These are phyloP conservation scores for Trichoderma virens DNA, from an alignment of 495 filamentous ascomycete genomes.

Conservation along the genomic window DNA sequence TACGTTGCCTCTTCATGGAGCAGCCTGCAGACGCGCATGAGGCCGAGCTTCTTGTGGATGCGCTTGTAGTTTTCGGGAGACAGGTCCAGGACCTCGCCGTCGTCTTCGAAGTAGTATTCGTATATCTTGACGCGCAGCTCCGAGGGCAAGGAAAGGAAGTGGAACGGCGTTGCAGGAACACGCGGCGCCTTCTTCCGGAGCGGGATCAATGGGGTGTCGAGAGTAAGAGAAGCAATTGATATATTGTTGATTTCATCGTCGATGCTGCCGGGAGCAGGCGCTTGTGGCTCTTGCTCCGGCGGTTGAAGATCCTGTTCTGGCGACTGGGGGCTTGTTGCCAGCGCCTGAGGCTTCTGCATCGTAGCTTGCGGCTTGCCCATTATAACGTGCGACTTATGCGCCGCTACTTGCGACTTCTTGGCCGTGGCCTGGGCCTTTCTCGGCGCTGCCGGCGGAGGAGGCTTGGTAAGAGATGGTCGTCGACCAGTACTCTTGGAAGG, in stretches of 20 bases:
- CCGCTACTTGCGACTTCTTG: conserved; percentile 16
- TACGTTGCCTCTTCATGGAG: conserved; percentile 66
- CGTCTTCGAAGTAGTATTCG: conserved; percentile 43
- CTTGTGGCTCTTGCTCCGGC: conserved; percentile 20
- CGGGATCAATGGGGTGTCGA: conserved; percentile 18
- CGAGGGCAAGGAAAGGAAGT: conserved; percentile 67
- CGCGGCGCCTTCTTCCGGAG: conserved; percentile 20
- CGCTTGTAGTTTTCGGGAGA: conserved; percentile 57
- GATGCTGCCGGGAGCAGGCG: conserved; percentile 12
- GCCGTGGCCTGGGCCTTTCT: conserved; percentile 17
- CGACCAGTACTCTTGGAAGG: not conserved
- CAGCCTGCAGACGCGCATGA: conserved; percentile 56
- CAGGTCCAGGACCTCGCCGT: conserved; percentile 54
- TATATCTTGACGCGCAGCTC: conserved; percentile 73
- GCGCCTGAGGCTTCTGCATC: conserved; percentile 27
- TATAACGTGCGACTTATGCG: not conserved
- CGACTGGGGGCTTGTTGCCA: not conserved
- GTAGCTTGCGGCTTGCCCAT: conserved; percentile 14
- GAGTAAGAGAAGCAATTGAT: conserved; percentile 25
- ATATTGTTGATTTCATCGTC: conserved; percentile 23
- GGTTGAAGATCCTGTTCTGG: not conserved
- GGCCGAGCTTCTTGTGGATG: conserved; percentile 44
- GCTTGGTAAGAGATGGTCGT: conserved; percentile 25
- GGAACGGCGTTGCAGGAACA: conserved; percentile 42
- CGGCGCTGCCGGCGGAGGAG: conserved; percentile 19